phyloP scores from a whole-genome alignment of 108 stramenopile genomes.

The Seminavis robusta region DNA sequence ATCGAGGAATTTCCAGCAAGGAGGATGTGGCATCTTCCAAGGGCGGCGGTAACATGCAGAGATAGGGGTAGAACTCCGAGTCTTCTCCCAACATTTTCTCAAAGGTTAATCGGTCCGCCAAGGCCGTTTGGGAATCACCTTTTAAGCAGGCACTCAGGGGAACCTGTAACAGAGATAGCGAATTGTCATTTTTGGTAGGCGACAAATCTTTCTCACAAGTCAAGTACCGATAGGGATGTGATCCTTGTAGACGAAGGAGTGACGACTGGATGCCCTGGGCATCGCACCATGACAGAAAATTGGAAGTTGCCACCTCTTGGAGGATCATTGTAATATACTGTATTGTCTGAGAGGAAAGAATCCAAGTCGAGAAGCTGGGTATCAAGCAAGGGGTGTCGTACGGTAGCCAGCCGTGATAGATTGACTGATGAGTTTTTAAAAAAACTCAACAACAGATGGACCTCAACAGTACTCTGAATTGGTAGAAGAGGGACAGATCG shows the following conservation, averaged over 20 bases:
- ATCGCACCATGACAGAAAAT: constrained; percentile 64
- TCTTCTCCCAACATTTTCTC: constrained; percentile 45
- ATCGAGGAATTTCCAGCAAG: constrained; percentile 46
- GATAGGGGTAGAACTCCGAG: constrained; percentile 54
- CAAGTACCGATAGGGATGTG: constrained; percentile 39
- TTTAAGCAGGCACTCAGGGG: constrained; percentile 63
- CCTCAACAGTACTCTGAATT: too few relatives aligned
- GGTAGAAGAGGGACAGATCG: too few relatives aligned
- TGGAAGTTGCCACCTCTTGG: too few relatives aligned
- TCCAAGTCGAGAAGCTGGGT: too few relatives aligned
- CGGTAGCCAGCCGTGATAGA: too few relatives aligned
- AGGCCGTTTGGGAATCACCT: constrained; percentile 39
- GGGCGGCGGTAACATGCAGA: constrained; percentile 43
- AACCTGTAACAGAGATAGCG: constrained; percentile 29
- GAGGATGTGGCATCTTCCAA: too few relatives aligned
- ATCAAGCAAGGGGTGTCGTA: too few relatives aligned
- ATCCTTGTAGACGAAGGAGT: constrained; percentile 29
- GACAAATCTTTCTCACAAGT: constrained; percentile 13
- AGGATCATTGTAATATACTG: too few relatives aligned
- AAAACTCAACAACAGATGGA: too few relatives aligned
- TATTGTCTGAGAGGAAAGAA: too few relatives aligned
- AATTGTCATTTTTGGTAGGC: constrained; percentile 13
- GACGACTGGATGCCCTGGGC: constrained; percentile 56
- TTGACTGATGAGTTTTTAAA: too few relatives aligned
- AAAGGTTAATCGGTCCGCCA: constrained; percentile 55